Evolutionary conservation across 257 asterid genomes (phyloP).

Genomic region (Buddleja alternifolia): DNA sequence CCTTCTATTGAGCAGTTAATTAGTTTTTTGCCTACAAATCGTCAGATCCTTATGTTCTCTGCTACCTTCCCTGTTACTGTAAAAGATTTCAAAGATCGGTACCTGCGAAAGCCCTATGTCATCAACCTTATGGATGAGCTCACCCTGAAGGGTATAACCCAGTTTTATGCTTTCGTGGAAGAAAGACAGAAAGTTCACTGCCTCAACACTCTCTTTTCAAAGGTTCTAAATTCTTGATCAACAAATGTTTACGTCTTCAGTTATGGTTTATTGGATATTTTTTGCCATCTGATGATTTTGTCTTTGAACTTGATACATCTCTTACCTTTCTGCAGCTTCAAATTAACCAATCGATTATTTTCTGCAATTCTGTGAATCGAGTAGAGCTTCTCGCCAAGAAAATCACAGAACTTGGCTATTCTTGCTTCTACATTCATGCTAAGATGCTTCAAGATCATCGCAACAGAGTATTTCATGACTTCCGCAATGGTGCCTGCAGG

Average conservation of each 20-base stretch:
- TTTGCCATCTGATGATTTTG: constrained; percentile 19
- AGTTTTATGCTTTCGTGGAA: constrained; percentile 80
- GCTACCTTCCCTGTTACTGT: constrained; percentile 87
- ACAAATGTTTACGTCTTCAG: not conserved
- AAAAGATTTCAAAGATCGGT: constrained; percentile 69
- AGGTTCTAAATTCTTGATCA: constrained; percentile 41
- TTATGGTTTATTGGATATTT: not conserved
- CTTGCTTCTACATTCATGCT: constrained; percentile 84
- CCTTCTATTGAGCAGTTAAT: constrained; percentile 74
- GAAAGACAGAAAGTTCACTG: constrained; percentile 86
- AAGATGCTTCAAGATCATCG: constrained; percentile 87
- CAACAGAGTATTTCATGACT: constrained; percentile 81
- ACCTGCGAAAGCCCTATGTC: constrained; percentile 60
- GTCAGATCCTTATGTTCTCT: constrained; percentile 76
- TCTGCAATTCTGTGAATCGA: constrained; percentile 81
- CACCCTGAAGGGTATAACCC: constrained; percentile 80
- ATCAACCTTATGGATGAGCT: constrained; percentile 86
- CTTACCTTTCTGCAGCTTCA: constrained; percentile 56
- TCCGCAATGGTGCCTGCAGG: constrained; percentile 84
- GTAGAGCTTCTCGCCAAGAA: constrained; percentile 81
- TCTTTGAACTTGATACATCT: constrained; percentile 8
- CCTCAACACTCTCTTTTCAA: constrained; percentile 80
- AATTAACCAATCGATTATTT: constrained; percentile 78
- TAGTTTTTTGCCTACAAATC: constrained; percentile 48
- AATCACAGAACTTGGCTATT: constrained; percentile 82